Percentiles rank a stretch among this genome's conserved stretches.
Evolutionary conservation across 192 early-diverging fungal genomes (phyloP).

Genomic region (Chytriomyces sp.): DNA sequence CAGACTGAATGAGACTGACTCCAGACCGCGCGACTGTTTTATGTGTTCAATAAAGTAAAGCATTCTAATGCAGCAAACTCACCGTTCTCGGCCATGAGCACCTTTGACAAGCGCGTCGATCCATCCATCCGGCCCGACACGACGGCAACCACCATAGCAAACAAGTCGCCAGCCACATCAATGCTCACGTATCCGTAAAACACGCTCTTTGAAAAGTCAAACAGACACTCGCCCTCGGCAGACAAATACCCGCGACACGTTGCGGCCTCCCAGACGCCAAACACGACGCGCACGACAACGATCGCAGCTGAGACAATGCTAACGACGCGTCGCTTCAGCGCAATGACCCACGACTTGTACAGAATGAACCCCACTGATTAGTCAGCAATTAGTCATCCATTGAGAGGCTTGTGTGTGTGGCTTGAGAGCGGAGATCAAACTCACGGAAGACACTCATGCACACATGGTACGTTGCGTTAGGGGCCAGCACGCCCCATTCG

Average conservation of each 20-base stretch:
- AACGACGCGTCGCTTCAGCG: background rate
- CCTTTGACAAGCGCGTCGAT: background rate
- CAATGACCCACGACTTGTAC: background rate
- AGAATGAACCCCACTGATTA: background rate
- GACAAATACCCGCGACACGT: background rate
- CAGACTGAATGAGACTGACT: background rate
- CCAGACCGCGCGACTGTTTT: background rate
- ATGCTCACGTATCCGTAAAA: background rate
- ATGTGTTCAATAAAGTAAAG: background rate
- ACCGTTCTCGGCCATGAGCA: background rate
- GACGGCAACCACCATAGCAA: background rate
- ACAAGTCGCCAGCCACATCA: background rate
- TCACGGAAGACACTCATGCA: background rate
- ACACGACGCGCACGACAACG: background rate
- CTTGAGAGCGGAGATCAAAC: background rate
- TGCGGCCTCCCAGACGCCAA: background rate
- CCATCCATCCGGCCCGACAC: background rate
- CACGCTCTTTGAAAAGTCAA: background rate
- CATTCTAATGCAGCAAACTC: background rate
- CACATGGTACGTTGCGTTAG: background rate
- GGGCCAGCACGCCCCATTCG: background rate
- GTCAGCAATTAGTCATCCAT: background rate
- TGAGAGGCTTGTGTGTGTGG: no score
- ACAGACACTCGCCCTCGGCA: background rate
- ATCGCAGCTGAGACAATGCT: background rate